Evolutionary conservation across 2,329 filamentous ascomycete species (phyloP), one percentile per base, ranked within the genome.

Genomic region (Colletotrichum sp.): DNA sequence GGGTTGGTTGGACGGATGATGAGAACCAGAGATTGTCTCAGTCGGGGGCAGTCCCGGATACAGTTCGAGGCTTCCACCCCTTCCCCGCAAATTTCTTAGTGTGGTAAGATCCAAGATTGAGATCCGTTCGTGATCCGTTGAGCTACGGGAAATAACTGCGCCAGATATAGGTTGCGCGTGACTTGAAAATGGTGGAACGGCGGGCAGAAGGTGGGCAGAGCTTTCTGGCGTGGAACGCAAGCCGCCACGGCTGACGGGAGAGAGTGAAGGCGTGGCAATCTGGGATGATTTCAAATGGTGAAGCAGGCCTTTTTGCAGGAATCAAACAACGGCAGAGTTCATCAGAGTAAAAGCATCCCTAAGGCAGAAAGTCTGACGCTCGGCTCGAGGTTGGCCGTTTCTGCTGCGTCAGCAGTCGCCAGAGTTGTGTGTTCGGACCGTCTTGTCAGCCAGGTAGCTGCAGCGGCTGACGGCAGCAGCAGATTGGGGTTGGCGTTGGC

Each of bases 1-100:
- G 62, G 32, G 52, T 49, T 66, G n/a, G 39, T 55, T 55, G 49
- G 55, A 71, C 39, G 10, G 49, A 65, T 55, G 65, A 62, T 44
- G 57, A 76, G 65, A 71, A 36, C 73, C 44, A 76, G 57, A 65
- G 70, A 39, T 75, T 71, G 74, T 76, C 74, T 73, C 74, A 74
- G 70, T 69, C 44, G 59, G 74, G 73, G 72, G 68, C 70, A 59
- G 70, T 68, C 65, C 64, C 21, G 52, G 70, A 68, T 60, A 26
- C 59, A 76, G 70, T 60, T 49, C 55, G 63, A 36, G 57, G 63
- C 68, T 72, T 57, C 69, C 70, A 68, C 70, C 74, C 73, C 64
- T 76, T 76, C 74, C 74, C 74, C 74, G 74, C 74, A 76, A 73
- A 34, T 76, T 34, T 59, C 49, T 74, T 59, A 44, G 57, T 52